Percentiles rank a stretch among this genome's conserved stretches.
These are phyloP conservation scores for Sideroxylon spinosum DNA, from an alignment of 179 eudicot genomes.

Conservation along the genomic window DNA sequence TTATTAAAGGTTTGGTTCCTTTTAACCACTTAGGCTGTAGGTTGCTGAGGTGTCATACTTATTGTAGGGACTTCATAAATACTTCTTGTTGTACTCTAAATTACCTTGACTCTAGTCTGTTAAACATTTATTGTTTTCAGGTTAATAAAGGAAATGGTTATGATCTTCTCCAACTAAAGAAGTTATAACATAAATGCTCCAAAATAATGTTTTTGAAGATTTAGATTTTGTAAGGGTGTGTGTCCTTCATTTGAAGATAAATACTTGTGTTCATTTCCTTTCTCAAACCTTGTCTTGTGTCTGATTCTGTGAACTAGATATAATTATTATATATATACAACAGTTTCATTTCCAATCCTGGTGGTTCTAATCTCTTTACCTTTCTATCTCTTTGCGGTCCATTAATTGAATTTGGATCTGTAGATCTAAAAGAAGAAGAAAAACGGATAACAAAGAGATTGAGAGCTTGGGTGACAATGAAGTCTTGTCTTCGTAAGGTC, in stretches of 20 bases:
- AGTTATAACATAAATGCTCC: neutral
- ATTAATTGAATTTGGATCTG: conserved; percentile 4
- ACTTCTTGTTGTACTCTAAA: too few species aligned
- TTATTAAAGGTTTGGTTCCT: too few species aligned
- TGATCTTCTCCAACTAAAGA: neutral
- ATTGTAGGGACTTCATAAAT: too few species aligned
- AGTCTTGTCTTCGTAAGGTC: conserved; percentile 20
- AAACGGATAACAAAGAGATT: conserved; percentile 36
- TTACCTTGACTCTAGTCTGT: too few species aligned
- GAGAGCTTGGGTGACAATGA: conserved; percentile 41
- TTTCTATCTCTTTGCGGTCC: neutral
- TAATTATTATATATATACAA: too few species aligned
- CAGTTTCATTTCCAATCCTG: conserved; percentile 7
- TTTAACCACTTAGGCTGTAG: too few species aligned
- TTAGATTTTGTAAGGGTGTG: neutral
- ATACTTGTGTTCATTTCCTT: neutral
- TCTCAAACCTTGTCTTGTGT: too few species aligned
- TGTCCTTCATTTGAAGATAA: neutral
- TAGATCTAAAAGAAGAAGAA: conserved; percentile 8
- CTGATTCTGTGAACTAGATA: too few species aligned
- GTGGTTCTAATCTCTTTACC: neutral
- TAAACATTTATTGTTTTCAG: too few species aligned
- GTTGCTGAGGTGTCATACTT: too few species aligned
- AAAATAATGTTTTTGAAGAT: neutral
- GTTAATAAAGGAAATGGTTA: neutral